A percentile compares a stretch with the other conserved stretches of the same genome.
Conservation (phyloP, 768 basidiomycete genomes). For the Tricholoma furcatifolium region DNA sequence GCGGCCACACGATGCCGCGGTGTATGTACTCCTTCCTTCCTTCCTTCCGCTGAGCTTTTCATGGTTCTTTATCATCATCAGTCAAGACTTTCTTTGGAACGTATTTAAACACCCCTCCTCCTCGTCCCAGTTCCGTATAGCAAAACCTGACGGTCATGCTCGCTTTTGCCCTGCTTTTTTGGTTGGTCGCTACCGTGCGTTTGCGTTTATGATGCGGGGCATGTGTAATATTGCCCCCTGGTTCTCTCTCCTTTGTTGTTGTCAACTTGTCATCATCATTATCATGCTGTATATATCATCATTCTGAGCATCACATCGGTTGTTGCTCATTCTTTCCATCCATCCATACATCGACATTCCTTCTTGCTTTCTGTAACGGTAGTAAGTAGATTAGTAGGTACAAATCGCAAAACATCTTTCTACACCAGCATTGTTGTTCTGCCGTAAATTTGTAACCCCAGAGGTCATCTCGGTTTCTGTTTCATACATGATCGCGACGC, state of each 20-base stretch:
- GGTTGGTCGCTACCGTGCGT: too few species aligned
- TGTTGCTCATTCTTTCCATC: background rate
- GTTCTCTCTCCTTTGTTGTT: constrained; percentile 3
- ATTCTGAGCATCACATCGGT: background rate
- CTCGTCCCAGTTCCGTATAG: too few species aligned
- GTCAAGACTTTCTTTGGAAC: constrained; percentile 4
- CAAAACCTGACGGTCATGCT: too few species aligned
- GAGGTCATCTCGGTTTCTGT: too few species aligned
- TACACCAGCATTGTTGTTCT: too few species aligned
- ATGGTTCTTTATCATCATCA: constrained; percentile 3
- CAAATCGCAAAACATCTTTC: background rate
- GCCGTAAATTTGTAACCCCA: too few species aligned
- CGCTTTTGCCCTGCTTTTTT: too few species aligned
- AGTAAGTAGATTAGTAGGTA: constrained; percentile 5
- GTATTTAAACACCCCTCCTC: too few species aligned
- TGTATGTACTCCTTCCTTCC: constrained; percentile 10
- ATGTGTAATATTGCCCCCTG: too few species aligned
- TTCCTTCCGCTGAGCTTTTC: constrained; percentile 3
- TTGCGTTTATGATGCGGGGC: too few species aligned
- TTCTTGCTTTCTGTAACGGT: constrained; percentile 13
- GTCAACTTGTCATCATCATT: background rate
- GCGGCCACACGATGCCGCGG: constrained; percentile 5
- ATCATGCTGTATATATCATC: background rate
- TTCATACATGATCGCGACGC: too few species aligned
- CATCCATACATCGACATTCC: background rate